Evolutionary conservation across 1,139 yeast genomes (phyloP).

Genomic region (Saccharomyces hybrid): DNA sequence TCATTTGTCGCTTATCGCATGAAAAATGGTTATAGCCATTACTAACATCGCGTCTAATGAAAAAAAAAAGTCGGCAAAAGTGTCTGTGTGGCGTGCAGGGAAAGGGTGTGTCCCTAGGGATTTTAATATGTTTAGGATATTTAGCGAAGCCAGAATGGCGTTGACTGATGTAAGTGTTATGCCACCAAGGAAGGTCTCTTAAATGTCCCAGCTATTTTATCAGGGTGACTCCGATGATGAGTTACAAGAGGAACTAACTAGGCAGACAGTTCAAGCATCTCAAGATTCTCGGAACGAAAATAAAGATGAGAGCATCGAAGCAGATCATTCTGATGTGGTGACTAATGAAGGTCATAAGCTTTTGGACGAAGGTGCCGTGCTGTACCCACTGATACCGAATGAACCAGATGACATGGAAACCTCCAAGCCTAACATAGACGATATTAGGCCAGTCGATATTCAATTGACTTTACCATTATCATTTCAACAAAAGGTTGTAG

Average conservation of each 20-base stretch:
- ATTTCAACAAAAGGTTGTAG: conserved; percentile 69
- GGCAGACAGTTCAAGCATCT: conserved; percentile 10
- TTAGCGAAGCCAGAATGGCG: not conserved
- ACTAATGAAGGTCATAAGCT: conserved; percentile 4
- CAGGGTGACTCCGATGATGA: conserved; percentile 34
- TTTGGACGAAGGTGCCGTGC: conserved; percentile 14
- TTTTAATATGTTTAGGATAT: not conserved
- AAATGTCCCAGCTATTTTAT: conserved; percentile 33
- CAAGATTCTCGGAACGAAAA: not conserved
- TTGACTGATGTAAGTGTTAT: too few relatives aligned
- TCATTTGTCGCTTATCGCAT: not conserved
- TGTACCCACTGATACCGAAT: conserved; percentile 32
- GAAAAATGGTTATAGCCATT: not conserved
- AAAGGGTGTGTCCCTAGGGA: not conserved
- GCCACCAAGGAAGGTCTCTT: too few relatives aligned
- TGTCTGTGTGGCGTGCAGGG: not conserved
- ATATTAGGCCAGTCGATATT: conserved; percentile 38
- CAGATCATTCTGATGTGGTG: not conserved
- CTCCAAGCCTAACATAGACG: conserved; percentile 24
- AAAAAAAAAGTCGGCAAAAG: not conserved
- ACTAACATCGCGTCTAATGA: not conserved
- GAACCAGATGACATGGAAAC: conserved; percentile 19
- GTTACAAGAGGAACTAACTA: conserved; percentile 26
- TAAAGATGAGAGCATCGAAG: not conserved
- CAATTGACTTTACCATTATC: conserved; percentile 51